Base-by-base conservation (phyloP, 108 stramenopile species). In the Epipyxis sp. region DNA sequence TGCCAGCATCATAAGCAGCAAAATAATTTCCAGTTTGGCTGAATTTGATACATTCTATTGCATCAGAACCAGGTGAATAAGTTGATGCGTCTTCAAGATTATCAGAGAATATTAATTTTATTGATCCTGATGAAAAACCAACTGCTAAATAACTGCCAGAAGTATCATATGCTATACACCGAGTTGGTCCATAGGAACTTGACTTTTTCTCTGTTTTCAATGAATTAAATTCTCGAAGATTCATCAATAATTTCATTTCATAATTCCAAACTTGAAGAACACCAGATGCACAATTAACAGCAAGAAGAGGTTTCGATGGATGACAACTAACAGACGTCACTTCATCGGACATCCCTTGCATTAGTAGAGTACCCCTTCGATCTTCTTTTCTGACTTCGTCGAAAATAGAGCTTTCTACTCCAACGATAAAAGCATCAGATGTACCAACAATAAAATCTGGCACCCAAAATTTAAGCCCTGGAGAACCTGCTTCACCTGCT, bases 361-460 rank as follows among this genome's bases (percentile, higher is more conserved):
- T 54, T n/a, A 87, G 65, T 40, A 87, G 25, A 1, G 76, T 69
- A 0, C 86, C 84, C 32, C 80, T 69, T 10, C 86, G 84, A 40
- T 80, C 46, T 20, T 42, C 69, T 43, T 45, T 80, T 30, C 83
- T 76, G 25, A 87, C 46, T 44, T 84, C 84, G 30, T 85, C 79
- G 39, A 87, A 88, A 32, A 80, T 59, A 27, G 76, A n/a, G 44
- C 39, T 68, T 37, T 86, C 80, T 42, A 88, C 78, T 10, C 76
- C 85, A 37, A 89, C 85, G 29, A 88, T 62, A 54, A 85, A 84
- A 1, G 84, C 82, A 43, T 68, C 30, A 0, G 46, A 16, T 10
- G 89, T 88, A 16, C 84, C 86, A 40, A 88, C 89, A 30, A 83
- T 59, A 61, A 89, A 89, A 57, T 87, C 86, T 0, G 86, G 87